Base-by-base conservation (phyloP, 441 rosid genomes). In the Arabidopsis lyrata region DNA sequence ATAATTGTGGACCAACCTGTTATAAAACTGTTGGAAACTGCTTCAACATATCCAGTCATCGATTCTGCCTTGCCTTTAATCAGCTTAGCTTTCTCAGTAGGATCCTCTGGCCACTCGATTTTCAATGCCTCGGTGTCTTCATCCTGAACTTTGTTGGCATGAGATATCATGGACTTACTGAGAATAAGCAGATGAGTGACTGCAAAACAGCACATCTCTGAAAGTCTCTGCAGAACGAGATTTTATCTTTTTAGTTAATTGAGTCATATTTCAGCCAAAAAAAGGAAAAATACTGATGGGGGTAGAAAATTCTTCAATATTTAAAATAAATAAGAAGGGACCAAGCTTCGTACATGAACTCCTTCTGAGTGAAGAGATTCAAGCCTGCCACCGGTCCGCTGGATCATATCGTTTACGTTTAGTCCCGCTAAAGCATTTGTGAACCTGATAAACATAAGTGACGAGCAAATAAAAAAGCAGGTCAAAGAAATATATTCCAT, bases 341-440 rank as follows among this genome's bases (percentile, higher is more conserved):
- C 66, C 27, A 31, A 71, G 81, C 48, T 80, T 16, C 91, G 60
- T 85, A 95, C 98, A 80, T 95, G 99, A 84, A 93, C 86, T 42
- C 99, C 97, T 81, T 95, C 98, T 5, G 99, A 91, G 80, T 95
- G 99, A 74, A 93, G 91, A 44, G 93, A 82, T 74, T 95, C 99
- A 36, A 91, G 85, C 79, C 99, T 88, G 83, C 95, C 87, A 52
- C 86, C 75, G 10, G 99, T 93, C 69, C 92, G 87, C 76, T 91
- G 96, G 70, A 90, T 78, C 72, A 91, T 85, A 77, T 95, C 98
- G 72, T 86, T 84, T 31, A 83, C 78, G 8, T 82, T 76, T 73
- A 75, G 69, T 62, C 97, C 99, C 1, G 85, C 72, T 70, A 95
- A 81, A 42, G 93, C 92, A 80, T 82, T 86, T 15, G 94, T 78